Percentiles rank a stretch among this genome's conserved stretches.
Conservation (phyloP, 805 yeast genomes). For the Yamadazyma sp. region DNA sequence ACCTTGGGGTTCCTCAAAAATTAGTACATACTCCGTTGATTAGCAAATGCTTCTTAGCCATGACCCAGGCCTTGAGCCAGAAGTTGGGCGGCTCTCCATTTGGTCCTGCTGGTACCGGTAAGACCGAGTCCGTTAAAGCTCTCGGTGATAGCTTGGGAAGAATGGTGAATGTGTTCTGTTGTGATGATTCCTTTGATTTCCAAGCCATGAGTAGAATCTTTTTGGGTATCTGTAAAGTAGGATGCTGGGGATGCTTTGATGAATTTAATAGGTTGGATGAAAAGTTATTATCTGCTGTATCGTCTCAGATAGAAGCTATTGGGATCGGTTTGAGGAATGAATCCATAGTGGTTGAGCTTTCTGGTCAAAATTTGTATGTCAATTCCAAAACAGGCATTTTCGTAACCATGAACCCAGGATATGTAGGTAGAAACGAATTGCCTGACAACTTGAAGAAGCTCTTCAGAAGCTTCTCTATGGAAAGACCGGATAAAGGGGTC, state of each 20-base stretch:
- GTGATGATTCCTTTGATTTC: slow-evolving; percentile 87
- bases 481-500: slow-evolving; percentile 61
- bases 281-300: slow-evolving; percentile 75
- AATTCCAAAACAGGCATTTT: slow-evolving; percentile 65
- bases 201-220: slow-evolving; percentile 76
- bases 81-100: slow-evolving; percentile 84
- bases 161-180: slow-evolving; percentile 82
- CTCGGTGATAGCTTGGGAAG: slow-evolving; percentile 77
- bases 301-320: slow-evolving; percentile 74
- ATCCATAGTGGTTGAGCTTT: slow-evolving; percentile 33
- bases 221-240: slow-evolving; percentile 75
- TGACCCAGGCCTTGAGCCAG: slow-evolving; percentile 73
- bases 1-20: slow-evolving; percentile 69
- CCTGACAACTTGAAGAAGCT: slow-evolving; percentile 85
- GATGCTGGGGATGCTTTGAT: slow-evolving; percentile 96
- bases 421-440: slow-evolving; percentile 75
- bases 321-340: slow-evolving; percentile 50
- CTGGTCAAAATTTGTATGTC: slow-evolving; percentile 42
- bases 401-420: slow-evolving; percentile 88
- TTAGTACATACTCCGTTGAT: slow-evolving; percentile 77
- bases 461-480: slow-evolving; percentile 75
- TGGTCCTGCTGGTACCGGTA: slow-evolving; percentile 98
- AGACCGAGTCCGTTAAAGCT: slow-evolving; percentile 87
- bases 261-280: slow-evolving; percentile 83
- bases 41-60: slow-evolving; percentile 59